Conservation (phyloP, 1,284 basidiomycete genomes). For the Apiotrichum veenhuisii region DNA sequence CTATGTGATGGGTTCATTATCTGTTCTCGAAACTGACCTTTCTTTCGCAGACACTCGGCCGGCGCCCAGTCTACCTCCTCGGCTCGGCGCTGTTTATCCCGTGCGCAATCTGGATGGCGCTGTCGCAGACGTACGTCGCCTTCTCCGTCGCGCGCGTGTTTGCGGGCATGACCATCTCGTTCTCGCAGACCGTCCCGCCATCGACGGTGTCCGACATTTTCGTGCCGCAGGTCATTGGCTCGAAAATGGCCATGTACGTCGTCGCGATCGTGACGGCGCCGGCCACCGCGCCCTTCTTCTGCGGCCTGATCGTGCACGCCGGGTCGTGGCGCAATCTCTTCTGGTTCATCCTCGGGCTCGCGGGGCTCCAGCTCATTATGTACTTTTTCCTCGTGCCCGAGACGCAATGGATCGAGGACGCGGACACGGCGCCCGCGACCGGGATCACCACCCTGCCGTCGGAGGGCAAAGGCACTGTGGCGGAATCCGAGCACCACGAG, state of each 20-base stretch:
- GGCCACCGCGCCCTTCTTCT: constrained; percentile 42
- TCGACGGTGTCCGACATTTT: constrained; percentile 36
- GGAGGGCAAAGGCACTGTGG: no score
- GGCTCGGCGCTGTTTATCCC: constrained; percentile 43
- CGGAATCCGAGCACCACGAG: no score
- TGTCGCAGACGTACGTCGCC: constrained; percentile 26
- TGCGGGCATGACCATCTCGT: constrained; percentile 25
- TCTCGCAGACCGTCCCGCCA: constrained; percentile 33
- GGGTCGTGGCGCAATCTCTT: constrained; percentile 35
- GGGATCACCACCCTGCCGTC: no score
- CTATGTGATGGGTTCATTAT: no score
- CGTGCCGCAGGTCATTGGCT: constrained; percentile 37
- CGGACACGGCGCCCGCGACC: no score
- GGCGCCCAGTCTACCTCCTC: constrained; percentile 43
- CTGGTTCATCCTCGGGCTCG: constrained; percentile 41
- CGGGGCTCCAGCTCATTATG: constrained; percentile 16
- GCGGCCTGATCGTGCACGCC: constrained; percentile 35
- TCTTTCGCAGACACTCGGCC: constrained; percentile 36
- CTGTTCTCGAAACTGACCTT: no score
- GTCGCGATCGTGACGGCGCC: constrained; percentile 35
- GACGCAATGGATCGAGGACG: constrained; percentile 34
- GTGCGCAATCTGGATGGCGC: constrained; percentile 40
- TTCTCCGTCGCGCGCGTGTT: constrained; percentile 30
- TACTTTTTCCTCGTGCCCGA: constrained; percentile 43
- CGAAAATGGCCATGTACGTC: constrained; percentile 40